Evolutionary conservation across 345 rosid species (phyloP), one percentile per base, ranked within the genome.

Genomic region (Bretschneidera sinensis): DNA sequence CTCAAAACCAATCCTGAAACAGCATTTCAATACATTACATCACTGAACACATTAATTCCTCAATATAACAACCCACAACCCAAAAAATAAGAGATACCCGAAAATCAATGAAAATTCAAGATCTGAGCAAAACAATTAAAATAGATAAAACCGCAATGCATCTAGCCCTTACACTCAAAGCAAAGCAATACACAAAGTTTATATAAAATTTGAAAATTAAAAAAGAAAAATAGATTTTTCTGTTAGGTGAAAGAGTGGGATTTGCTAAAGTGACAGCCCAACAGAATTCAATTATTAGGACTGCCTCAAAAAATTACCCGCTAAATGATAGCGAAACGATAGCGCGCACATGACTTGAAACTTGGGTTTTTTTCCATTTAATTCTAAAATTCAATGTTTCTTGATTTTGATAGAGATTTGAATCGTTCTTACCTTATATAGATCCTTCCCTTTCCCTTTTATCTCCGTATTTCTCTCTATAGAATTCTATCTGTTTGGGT

Each of bases 221-320:
- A 56, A 56, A 11, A 24, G 4, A 52, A 2, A 22, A 15, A 54
- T 17, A 21, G 6, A 9, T 54, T 49, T 31, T 60, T 56, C 65
- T 2, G 79, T 81, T 77, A 70, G 86, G 81, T 79, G 77, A 72
- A 73, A 48, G 62, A 68, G 59, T 59, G 68, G 43, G 43, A 71
- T 68, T 51, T 60, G 72, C 24, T 59, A 21, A 73, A 77, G 76
- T 72, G 89, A 86, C 79, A 72, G 64, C 80, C 61, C 74, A 86
- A 70, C 83, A 78, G n/a, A 71, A 65, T 34, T 17, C n/a, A 66
- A 39, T 49, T 55, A 62, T 47, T n/a, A 60, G 63, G 52, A 66
- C 58, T 59, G 20, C 52, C 59, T n/a, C n/a, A n/a, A n/a, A n/a
- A n/a, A 52, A 72, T 62, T 51, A 45, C 51, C 31, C 72, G 60